A percentile compares a stretch with the other conserved stretches of the same genome.
Conservation (phyloP, 1,139 yeast genomes). For the Hyphopichia wangnamkhiaoensis region DNA sequence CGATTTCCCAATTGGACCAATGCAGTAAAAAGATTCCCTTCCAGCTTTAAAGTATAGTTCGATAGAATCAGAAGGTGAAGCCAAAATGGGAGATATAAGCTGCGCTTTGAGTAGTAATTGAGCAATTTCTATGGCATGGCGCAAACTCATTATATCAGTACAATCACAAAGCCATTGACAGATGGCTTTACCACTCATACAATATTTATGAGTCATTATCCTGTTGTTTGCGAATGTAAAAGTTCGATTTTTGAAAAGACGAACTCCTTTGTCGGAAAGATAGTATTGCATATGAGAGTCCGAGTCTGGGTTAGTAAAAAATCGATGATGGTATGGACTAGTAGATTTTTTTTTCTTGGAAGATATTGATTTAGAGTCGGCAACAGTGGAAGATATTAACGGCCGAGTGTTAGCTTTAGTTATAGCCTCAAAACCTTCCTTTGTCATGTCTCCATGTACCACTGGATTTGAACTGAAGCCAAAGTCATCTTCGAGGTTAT, state of each 20-base stretch:
- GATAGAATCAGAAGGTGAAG: conserved; percentile 12
- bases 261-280: conserved; percentile 63
- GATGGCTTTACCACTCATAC: conserved; percentile 74
- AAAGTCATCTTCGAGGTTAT: background rate
- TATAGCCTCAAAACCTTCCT: background rate
- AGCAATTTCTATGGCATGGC: conserved; percentile 65
- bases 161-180: conserved; percentile 92
- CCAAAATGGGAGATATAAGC: conserved; percentile 45
- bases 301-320: conserved; percentile 86
- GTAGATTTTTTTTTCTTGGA: background rate
- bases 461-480: background rate
- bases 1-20: conserved; percentile 20
- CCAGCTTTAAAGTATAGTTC: conserved; percentile 12
- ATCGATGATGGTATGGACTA: conserved; percentile 77
- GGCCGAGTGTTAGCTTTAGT: background rate
- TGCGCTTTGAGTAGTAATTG: conserved; percentile 53
- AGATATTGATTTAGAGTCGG: background rate
- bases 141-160: conserved; percentile 61
- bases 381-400: background rate
- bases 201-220: conserved; percentile 34
- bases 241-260: conserved; percentile 50
- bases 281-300: conserved; percentile 81
- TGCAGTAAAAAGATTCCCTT: conserved; percentile 21
- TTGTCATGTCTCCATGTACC: background rate
- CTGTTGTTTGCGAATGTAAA: conserved; percentile 25